Base-by-base conservation (phyloP, 1,284 basidiomycete species). In the Cystobasidiaceae sp. region DNA sequence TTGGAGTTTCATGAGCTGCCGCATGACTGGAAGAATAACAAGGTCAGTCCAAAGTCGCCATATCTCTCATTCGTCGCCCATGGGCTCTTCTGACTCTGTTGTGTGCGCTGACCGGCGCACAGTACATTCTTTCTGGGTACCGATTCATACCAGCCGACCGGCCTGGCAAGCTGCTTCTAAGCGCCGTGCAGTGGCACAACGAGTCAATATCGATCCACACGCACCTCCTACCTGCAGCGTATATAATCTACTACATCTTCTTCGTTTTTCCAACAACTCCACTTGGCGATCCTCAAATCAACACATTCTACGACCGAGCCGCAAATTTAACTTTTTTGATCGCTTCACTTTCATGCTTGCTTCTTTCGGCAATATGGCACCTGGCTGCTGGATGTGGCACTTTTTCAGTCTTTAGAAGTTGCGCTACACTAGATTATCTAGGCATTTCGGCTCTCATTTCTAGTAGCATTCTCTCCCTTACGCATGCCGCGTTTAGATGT, bases 61-160 rank as follows among this genome's bases (percentile, higher is more conserved):
- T 67, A 11, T 27, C 21, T 1, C 15, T 17, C 52, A 3, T 11
- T 2, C 21, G 4, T 21, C 52, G 13, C 13, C 11, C 19, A 4
- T 23, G 39, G 4, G 17, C 5, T 25, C 25, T 19, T 5, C 44
- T 33, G 7, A 46, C 27, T 19, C 23, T 13, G 4, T 19, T 21
- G 1, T 11, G 25, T 46, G n/a, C n/a, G n/a, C n/a, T n/a, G 9
- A 13, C 9, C 19, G 9, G 39, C 34, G 28, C 3, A 27, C 41
- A 56, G 27, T 92, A 88, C 74, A 86, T 94, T 64, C 79, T 80
- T 34, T 80, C 83, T 66, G 90, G 90, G 37, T 96, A 96, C 77
- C 82, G 90, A 66, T 96, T 93, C 77, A 93, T 94, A 74, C 90
- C 92, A n/a, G 79, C 92, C 71, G 81, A 87, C 69, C 80, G 82